Conservation (phyloP, 108 stramenopile genomes). For the Pseudonitzschia delicatissima region DNA sequence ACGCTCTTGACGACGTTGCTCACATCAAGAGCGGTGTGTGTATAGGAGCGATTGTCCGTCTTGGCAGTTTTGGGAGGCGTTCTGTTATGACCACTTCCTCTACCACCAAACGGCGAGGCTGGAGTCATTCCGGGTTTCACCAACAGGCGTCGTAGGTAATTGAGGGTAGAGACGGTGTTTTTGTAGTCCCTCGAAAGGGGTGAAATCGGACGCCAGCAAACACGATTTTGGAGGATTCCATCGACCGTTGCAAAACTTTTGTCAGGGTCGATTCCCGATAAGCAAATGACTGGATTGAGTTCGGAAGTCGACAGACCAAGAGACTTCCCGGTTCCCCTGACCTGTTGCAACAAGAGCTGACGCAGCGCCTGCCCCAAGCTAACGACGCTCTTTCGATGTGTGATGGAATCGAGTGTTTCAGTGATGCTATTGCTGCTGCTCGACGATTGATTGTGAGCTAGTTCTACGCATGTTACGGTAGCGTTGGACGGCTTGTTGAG, state of each 20-base stretch:
- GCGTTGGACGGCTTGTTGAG: slow-evolving; percentile 5
- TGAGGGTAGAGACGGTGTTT: slow-evolving; percentile 58
- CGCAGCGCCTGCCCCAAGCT: slow-evolving; percentile 31
- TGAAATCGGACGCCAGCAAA: slow-evolving; percentile 57
- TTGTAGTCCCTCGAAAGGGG: slow-evolving; percentile 52
- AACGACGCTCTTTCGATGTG: slow-evolving; percentile 11
- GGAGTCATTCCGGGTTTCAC: slow-evolving; percentile 49
- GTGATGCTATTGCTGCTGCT: not conserved
- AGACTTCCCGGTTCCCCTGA: not conserved
- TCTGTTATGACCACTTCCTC: not conserved
- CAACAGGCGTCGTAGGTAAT: slow-evolving; percentile 58
- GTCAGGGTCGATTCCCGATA: slow-evolving; percentile 74
- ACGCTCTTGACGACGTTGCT: not conserved
- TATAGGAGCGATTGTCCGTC: not conserved
- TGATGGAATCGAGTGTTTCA: not conserved
- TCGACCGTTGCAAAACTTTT: slow-evolving; percentile 75
- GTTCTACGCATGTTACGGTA: slow-evolving; percentile 33
- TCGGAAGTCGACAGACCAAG: not conserved
- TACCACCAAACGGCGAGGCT: slow-evolving; percentile 40
- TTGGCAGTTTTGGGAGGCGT: slow-evolving; percentile 4
- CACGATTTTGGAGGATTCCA: slow-evolving; percentile 69
- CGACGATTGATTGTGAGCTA: not conserved
- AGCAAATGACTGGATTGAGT: slow-evolving; percentile 16
- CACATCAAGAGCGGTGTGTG: not conserved
- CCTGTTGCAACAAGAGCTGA: slow-evolving; percentile 15